Evolutionary conservation across 2,329 filamentous ascomycete genomes (phyloP).

Genomic region (Curvularia lunata): DNA sequence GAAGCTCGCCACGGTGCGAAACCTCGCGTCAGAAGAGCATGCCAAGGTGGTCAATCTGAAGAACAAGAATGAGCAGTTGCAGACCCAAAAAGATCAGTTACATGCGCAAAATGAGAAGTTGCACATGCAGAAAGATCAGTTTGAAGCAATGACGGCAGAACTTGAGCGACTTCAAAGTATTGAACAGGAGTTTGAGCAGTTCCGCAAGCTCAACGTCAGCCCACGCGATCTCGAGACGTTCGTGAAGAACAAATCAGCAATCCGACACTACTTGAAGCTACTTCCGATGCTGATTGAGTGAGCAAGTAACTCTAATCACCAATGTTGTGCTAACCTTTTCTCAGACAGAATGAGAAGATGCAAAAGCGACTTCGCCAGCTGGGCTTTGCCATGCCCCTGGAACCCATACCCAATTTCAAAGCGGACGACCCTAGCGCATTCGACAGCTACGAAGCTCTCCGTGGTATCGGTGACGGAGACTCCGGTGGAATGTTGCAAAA

Average conservation of each 20-base stretch:
- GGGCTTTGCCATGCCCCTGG: slow-evolving; percentile 36
- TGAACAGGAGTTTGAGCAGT: slow-evolving; percentile 28
- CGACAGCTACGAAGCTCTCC: slow-evolving; percentile 17
- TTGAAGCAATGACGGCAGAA: slow-evolving; percentile 20
- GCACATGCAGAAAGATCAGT: slow-evolving; percentile 16
- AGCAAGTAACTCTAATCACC: background rate
- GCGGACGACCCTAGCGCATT: slow-evolving; percentile 15
- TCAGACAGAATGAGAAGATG: slow-evolving; percentile 42
- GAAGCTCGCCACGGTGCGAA: slow-evolving; percentile 37
- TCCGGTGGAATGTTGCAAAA: slow-evolving; percentile 15
- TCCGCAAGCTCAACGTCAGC: slow-evolving; percentile 24
- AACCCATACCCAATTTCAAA: slow-evolving; percentile 35
- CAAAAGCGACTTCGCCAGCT: slow-evolving; percentile 34
- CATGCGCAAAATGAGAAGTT: slow-evolving; percentile 16
- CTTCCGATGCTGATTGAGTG: slow-evolving; percentile 40
- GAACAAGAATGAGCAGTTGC: slow-evolving; percentile 29
- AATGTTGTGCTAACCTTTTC: slow-evolving; percentile 16
- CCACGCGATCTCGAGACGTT: slow-evolving; percentile 30
- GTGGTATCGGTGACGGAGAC: background rate
- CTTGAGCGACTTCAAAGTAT: slow-evolving; percentile 27
- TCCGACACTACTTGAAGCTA: slow-evolving; percentile 37
- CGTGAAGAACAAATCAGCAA: slow-evolving; percentile 30
- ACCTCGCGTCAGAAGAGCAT: slow-evolving; percentile 47
- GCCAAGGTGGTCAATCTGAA: slow-evolving; percentile 36
- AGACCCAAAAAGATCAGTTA: slow-evolving; percentile 15